These are phyloP conservation scores for Pluteus cervinus DNA, from an alignment of 768 basidiomycete genomes.

Conservation along the genomic window DNA sequence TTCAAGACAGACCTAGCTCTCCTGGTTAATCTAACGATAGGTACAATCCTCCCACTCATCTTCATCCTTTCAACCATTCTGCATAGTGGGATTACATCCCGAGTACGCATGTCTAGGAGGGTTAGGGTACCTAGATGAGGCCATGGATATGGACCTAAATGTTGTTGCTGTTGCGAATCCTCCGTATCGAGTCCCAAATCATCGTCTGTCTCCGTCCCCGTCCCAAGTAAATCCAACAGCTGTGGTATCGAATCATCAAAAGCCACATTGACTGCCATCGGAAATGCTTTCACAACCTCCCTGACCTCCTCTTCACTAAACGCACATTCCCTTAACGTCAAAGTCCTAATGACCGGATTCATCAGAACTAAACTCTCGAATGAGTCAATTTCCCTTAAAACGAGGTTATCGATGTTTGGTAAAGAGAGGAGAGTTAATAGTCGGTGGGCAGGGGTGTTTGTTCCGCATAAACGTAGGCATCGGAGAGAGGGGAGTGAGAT, in stretches of 20 bases:
- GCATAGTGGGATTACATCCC: conserved; percentile 25
- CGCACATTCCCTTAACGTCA: conserved; percentile 27
- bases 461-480: conserved; percentile 35
- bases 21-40: conserved; percentile 26
- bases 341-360: conserved; percentile 25
- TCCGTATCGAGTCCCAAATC: no score
- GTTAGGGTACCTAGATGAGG: conserved; percentile 26
- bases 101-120: conserved; percentile 23
- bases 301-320: conserved; percentile 25
- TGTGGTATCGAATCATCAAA: conserved; percentile 27
- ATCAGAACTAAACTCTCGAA: conserved; percentile 27
- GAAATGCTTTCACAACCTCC: conserved; percentile 29
- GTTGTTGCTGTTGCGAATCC: no score
- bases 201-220: no score
- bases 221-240: conserved; percentile 23
- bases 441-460: conserved; percentile 24
- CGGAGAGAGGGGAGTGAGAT: conserved; percentile 27
- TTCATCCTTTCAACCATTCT: conserved; percentile 22
- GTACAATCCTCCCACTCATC: conserved; percentile 12
- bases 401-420: conserved; percentile 28
- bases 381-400: conserved; percentile 26
- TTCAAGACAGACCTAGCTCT: conserved; percentile 27
- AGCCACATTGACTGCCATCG: conserved; percentile 23
- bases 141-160: no score
- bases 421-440: conserved; percentile 29